Conservation (phyloP, 768 basidiomycete species). For the Leccinum imitatum region DNA sequence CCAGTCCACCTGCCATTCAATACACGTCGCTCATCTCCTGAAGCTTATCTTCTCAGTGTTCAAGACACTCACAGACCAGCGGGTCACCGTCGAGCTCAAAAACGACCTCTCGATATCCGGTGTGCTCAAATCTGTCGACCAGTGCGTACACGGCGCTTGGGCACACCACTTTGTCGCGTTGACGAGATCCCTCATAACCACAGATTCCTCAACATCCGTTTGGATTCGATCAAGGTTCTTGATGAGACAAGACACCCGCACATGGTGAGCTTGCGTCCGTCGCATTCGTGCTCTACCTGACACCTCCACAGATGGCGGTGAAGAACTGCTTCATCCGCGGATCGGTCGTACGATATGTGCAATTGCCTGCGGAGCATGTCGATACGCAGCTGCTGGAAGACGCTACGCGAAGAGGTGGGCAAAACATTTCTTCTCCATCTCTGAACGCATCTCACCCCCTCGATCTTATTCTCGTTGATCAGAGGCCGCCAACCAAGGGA, state of each 20-base stretch:
- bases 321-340: conserved; percentile 99
- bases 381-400: conserved; percentile 96
- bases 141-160: conserved; percentile 52
- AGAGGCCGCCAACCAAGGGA: conserved; percentile 45
- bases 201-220: conserved; percentile 93
- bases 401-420: conserved; percentile 88
- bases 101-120: conserved; percentile 98
- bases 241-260: conserved; percentile 95
- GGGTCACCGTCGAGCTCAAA: conserved; percentile 96
- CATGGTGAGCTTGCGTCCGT: conserved; percentile 64
- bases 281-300: neutral
- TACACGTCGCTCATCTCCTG: conserved; percentile 9
- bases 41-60: conserved; percentile 96
- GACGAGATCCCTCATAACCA: conserved; percentile 1
- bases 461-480: conserved; percentile 4
- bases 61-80: conserved; percentile 97
- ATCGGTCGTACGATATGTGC: conserved; percentile 96
- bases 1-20: neutral
- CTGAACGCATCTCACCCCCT: conserved; percentile 4
- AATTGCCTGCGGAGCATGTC: conserved; percentile 87
- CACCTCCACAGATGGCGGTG: conserved; percentile 79
- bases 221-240: conserved; percentile 90
- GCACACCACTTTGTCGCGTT: neutral
- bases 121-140: conserved; percentile 95
- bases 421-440: neutral